Conservation (phyloP, 2,329 filamentous ascomycete species). For the Xylogone sp. region DNA sequence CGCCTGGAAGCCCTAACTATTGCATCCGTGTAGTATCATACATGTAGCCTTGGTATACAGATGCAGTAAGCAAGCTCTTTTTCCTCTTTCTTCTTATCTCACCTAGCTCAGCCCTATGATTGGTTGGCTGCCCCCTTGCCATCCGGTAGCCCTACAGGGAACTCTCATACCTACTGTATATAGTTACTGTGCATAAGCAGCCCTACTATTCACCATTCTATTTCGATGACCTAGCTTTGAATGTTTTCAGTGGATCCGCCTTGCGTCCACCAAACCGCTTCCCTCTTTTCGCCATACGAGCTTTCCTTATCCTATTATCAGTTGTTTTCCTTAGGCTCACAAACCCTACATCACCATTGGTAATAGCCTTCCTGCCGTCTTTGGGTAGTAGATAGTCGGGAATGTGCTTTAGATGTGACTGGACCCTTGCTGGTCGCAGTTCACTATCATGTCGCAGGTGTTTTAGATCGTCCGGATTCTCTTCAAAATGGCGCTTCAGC, state of each 20-base stretch:
- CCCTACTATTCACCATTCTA: not conserved
- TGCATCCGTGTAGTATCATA: too few species aligned
- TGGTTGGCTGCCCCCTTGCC: too few species aligned
- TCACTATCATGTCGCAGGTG: conserved; percentile 90
- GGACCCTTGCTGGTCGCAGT: conserved; percentile 74
- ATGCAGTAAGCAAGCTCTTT: too few species aligned
- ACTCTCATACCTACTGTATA: too few species aligned
- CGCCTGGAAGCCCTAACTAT: too few species aligned
- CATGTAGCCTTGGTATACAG: too few species aligned
- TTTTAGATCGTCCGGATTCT: conserved; percentile 85
- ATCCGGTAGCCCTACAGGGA: too few species aligned
- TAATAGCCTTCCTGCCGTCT: conserved; percentile 67
- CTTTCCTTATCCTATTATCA: conserved; percentile 40
- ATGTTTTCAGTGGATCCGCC: conserved; percentile 82
- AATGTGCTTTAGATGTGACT: conserved; percentile 89
- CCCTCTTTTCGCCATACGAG: conserved; percentile 42
- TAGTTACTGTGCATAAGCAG: too few species aligned
- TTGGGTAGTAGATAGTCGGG: conserved; percentile 86
- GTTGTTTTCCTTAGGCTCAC: conserved; percentile 59
- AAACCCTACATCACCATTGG: conserved; percentile 66
- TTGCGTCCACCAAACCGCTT: conserved; percentile 59
- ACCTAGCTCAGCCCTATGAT: too few species aligned
- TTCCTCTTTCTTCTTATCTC: too few species aligned
- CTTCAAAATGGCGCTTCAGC: conserved; percentile 91
- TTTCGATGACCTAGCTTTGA: conserved; percentile 54